A percentile compares a stretch with the other conserved stretches of the same genome.
phyloP scores from a whole-genome alignment of 1,139 yeast species.

The Zygosaccharomyces sapae region DNA sequence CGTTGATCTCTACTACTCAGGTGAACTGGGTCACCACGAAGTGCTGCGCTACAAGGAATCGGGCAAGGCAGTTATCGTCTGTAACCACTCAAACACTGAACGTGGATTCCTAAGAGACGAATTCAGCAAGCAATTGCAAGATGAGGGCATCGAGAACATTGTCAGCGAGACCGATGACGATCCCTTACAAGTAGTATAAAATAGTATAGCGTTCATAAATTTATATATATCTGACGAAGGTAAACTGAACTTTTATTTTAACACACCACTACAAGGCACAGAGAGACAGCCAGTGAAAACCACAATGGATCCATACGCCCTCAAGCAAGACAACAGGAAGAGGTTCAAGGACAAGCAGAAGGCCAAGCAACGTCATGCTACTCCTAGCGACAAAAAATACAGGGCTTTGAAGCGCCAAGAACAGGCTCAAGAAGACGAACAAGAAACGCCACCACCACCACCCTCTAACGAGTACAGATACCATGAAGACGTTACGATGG shows the following conservation, averaged over 20 bases:
- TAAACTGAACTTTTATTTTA: not conserved
- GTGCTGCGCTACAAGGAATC: conserved; percentile 63
- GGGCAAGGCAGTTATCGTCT: conserved; percentile 70
- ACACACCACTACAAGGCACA: not conserved
- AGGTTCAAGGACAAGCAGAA: conserved; percentile 35
- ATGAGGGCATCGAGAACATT: conserved; percentile 41
- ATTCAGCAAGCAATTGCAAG: conserved; percentile 48
- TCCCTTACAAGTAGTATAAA: conserved; percentile 40
- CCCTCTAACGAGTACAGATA: conserved; percentile 27
- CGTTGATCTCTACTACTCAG: conserved; percentile 82
- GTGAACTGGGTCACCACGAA: conserved; percentile 93
- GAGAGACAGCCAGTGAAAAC: not conserved
- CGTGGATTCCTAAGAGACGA: conserved; percentile 61
- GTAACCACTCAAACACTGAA: conserved; percentile 92
- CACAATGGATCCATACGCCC: conserved; percentile 28
- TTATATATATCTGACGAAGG: not conserved
- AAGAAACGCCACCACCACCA: conserved; percentile 15
- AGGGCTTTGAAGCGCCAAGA: conserved; percentile 18
- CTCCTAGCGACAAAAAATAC: conserved; percentile 35
- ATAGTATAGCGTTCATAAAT: not conserved
- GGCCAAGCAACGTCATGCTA: conserved; percentile 32
- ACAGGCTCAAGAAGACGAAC: conserved; percentile 10
- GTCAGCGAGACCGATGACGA: conserved; percentile 55
- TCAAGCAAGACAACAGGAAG: conserved; percentile 34
- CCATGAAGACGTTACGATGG: conserved; percentile 20